Evolutionary conservation across 169 alveolate species (phyloP).

Genomic region (Neospora caninum): DNA sequence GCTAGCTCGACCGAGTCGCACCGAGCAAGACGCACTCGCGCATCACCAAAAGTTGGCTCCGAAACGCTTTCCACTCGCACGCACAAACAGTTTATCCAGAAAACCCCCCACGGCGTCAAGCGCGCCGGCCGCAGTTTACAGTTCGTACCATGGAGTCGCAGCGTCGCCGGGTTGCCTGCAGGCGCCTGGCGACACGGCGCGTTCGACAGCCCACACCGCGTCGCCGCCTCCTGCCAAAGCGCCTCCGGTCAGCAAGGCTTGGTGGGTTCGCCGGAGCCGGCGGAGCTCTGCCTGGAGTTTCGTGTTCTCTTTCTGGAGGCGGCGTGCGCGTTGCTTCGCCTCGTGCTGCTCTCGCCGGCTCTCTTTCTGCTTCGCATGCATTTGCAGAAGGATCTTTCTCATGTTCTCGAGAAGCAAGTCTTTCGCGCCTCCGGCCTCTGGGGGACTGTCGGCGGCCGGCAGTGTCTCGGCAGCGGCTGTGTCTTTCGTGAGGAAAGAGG

Average conservation of each 20-base stretch:
- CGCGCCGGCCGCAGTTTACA: not conserved
- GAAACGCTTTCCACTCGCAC: too few relatives aligned
- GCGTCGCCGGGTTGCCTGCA: constrained; percentile 30
- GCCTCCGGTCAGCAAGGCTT: not conserved
- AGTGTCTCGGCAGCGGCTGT: not conserved
- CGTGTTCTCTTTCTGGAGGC: not conserved
- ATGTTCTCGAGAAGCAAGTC: not conserved
- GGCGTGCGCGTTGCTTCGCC: not conserved
- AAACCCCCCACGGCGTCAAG: too few relatives aligned
- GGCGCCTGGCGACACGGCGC: not conserved
- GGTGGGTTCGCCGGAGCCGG: not conserved
- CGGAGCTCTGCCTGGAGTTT: not conserved
- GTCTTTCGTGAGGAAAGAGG: not conserved
- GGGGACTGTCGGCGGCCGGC: too few relatives aligned
- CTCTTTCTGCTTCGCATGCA: not conserved
- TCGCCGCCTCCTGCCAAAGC: not conserved
- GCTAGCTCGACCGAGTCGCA: too few relatives aligned
- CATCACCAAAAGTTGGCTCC: too few relatives aligned
- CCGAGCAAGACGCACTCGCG: too few relatives aligned
- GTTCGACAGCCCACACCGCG: not conserved
- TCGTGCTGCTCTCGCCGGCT: not conserved
- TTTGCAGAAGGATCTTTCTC: not conserved
- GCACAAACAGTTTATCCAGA: too few relatives aligned
- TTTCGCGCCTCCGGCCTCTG: not conserved
- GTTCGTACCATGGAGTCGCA: not conserved